Evolutionary conservation across 2,329 filamentous ascomycete species (phyloP), one percentile per base, ranked within the genome.

Genomic region (Harringtonia lauricola): DNA sequence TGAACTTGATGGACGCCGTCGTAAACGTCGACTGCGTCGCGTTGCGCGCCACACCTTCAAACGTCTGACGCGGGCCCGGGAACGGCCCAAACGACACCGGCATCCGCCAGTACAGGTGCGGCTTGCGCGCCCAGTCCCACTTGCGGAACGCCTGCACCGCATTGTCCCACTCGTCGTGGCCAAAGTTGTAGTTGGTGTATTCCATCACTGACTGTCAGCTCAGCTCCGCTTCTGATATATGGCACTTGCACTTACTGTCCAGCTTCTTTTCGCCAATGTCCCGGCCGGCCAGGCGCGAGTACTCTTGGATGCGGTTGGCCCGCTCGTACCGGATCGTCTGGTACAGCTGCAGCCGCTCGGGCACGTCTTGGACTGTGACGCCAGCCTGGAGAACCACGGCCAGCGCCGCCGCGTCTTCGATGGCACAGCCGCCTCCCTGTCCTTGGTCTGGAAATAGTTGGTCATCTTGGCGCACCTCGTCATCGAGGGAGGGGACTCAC

Each of bases 361-460:
- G 59, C 0, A 84, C 60, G 0, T 77, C 71, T 0, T 62, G 56
- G 0, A 55, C 48, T 0, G 54, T 44, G 0, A 70, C 71, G 0
- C 67, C 70, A 0, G 51, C 49, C 0, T 70, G 68, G 0, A 85
- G 61, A 8, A 85, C 63, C 2, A 72, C 69, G 1, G 66, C 69
- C 1, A 86, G 55, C 0, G 77, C 69, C 0, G 71, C 73, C 0
- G 72, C 79, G 48, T 86, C 81, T 54, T 86, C 81, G 36, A 85
- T 82, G 0, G 81, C 81, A 45, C 74, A 65, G 0, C 62, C 77
- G 9, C 71, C 80, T 2, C 79, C 80, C 54, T 81, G 76, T 0
- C 71, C 77, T 58, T 78, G 74, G 36, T 59, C 57, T 60, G 28
- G 12, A 36, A 38, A 7, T 3, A 7, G 8, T 17, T 26, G 4